A percentile compares a stretch with the other conserved stretches of the same genome.
phyloP scores from a whole-genome alignment of 73 alveolate genomes.

The Paramecium sonneborni region DNA sequence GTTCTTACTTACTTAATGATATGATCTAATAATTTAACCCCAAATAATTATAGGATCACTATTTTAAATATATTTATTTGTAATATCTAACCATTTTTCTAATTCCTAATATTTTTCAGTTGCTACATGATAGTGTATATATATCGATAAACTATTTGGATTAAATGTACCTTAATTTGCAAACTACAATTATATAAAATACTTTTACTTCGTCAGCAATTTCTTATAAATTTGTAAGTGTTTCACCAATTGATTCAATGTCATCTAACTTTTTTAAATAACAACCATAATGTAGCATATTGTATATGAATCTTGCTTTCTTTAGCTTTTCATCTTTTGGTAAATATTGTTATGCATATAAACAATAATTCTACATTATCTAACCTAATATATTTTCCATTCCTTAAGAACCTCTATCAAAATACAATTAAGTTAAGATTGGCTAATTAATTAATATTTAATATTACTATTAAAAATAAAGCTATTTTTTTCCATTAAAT shows the following conservation, averaged over 20 bases:
- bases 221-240: neutral
- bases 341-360: slow-evolving; percentile 2
- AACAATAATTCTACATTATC: neutral
- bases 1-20: neutral
- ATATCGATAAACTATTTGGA: neutral
- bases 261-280: neutral
- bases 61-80: neutral
- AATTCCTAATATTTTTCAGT: slow-evolving; percentile 40
- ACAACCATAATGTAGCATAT: neutral
- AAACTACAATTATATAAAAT: neutral
- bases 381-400: neutral
- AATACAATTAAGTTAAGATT: slow-evolving; percentile 29
- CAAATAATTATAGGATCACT: neutral
- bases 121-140: slow-evolving; percentile 11
- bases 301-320: neutral
- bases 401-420: neutral
- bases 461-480: neutral
- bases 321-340: neutral
- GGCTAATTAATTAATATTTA: neutral
- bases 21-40: neutral
- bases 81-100: slow-evolving; percentile 1
- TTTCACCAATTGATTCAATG: neutral
- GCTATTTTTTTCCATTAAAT: neutral
- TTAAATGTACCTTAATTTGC: neutral
- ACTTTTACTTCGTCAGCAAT: slow-evolving; percentile 4